Evolutionary conservation across 2,329 filamentous ascomycete genomes (phyloP).

Genomic region (Xylaria sp.): DNA sequence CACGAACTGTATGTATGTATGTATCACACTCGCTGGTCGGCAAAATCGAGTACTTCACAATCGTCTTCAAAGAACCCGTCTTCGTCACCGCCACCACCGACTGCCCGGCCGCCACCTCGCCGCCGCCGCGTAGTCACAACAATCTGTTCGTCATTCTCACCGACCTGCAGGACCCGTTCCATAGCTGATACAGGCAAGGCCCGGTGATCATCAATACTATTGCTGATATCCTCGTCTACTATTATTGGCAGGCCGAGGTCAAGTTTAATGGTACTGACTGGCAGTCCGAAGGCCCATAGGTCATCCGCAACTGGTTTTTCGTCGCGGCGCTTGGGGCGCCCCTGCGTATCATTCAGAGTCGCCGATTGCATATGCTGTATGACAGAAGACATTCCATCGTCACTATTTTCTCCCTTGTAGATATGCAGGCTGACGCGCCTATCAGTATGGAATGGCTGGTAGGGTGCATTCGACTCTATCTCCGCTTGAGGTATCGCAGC

Average conservation of each 20-base stretch:
- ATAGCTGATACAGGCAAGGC: slow-evolving; percentile 71
- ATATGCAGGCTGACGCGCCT: slow-evolving; percentile 81
- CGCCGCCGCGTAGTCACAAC: slow-evolving; percentile 83
- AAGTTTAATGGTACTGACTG: slow-evolving; percentile 61
- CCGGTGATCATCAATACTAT: slow-evolving; percentile 63
- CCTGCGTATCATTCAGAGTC: slow-evolving; percentile 54
- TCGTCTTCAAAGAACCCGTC: slow-evolving; percentile 92
- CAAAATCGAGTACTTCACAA: slow-evolving; percentile 90
- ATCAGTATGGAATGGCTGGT: slow-evolving; percentile 96
- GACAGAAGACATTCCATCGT: slow-evolving; percentile 49
- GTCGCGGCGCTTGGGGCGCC: slow-evolving; percentile 49
- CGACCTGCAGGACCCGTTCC: slow-evolving; percentile 68
- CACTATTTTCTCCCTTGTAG: slow-evolving; percentile 54
- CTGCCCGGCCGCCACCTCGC: slow-evolving; percentile 62
- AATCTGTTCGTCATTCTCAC: slow-evolving; percentile 76
- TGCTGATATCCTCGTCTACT: slow-evolving; percentile 63
- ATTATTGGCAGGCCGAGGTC: slow-evolving; percentile 60
- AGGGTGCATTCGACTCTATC: slow-evolving; percentile 94
- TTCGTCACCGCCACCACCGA: slow-evolving; percentile 68
- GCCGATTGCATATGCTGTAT: slow-evolving; percentile 55
- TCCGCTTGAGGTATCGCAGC: slow-evolving; percentile 80
- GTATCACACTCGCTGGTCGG: slow-evolving; percentile 70
- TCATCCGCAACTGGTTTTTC: slow-evolving; percentile 31
- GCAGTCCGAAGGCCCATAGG: slow-evolving; percentile 70
- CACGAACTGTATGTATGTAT: too few relatives aligned